These are phyloP conservation scores for Wickerhamomyces silvicola DNA, from an alignment of 805 yeast species.

Conservation along the genomic window DNA sequence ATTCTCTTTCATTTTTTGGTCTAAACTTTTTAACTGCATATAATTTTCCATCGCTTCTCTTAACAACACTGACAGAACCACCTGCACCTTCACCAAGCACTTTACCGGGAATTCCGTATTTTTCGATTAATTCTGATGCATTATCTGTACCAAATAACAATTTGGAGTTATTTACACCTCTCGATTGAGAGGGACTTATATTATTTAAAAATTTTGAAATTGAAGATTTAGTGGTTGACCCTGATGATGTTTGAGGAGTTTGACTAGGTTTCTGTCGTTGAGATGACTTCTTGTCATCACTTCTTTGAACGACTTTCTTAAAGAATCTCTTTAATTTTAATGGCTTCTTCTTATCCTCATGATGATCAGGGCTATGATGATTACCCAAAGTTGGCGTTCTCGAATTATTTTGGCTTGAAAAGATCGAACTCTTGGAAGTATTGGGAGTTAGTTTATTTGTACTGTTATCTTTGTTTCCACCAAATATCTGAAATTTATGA, in stretches of 20 bases:
- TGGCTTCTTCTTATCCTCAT: conserved; percentile 14
- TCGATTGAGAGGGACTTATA: conserved; percentile 18
- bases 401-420: conserved; percentile 17
- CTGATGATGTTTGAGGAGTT: background rate
- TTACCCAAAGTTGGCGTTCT: conserved; percentile 17
- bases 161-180: conserved; percentile 16
- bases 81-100: conserved; percentile 90
- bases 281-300: conserved; percentile 1
- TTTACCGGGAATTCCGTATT: conserved; percentile 71
- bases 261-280: conserved; percentile 12
- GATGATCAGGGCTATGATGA: conserved; percentile 12
- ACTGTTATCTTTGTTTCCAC: conserved; percentile 7
- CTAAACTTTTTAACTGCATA: conserved; percentile 89
- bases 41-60: conserved; percentile 51
- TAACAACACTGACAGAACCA: conserved; percentile 82
- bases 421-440: conserved; percentile 18
- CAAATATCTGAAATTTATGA: no score
- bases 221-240: conserved; percentile 5
- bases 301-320: conserved; percentile 32
- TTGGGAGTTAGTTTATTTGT: conserved; percentile 19
- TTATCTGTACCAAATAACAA: conserved; percentile 33
- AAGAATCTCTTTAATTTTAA: conserved; percentile 41
- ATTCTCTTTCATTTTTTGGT: conserved; percentile 53
- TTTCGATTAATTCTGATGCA: conserved; percentile 39
- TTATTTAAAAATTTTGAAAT: conserved; percentile 18